A percentile compares a stretch with the other conserved stretches of the same genome.
These are phyloP conservation scores for Fistulina hepatica DNA, from an alignment of 1,284 basidiomycete species.

Conservation along the genomic window DNA sequence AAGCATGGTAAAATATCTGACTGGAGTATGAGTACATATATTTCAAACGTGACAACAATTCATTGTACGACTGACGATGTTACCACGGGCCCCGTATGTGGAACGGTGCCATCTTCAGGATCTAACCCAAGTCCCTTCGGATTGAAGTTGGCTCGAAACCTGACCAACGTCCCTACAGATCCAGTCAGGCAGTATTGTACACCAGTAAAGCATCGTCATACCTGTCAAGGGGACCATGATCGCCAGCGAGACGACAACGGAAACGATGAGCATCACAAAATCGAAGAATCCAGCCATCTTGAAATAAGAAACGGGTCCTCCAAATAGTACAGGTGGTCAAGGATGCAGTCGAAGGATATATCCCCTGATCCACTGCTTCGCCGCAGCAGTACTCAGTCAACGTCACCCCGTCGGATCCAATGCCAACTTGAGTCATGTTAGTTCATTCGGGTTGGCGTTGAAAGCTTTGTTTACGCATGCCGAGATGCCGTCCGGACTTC, in stretches of 20 bases:
- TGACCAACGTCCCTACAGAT: too few species aligned
- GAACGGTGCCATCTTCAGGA: slow-evolving; percentile 60
- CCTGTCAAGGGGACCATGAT: slow-evolving; percentile 57
- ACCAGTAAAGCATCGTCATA: slow-evolving; percentile 26
- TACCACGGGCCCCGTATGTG: slow-evolving; percentile 64
- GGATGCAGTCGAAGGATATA: too few species aligned
- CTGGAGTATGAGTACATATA: too few species aligned
- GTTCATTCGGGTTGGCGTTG: too few species aligned
- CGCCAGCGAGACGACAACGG: slow-evolving; percentile 39
- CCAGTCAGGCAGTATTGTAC: background rate
- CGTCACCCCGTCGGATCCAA: too few species aligned
- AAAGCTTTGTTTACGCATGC: too few species aligned
- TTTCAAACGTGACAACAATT: slow-evolving; percentile 9
- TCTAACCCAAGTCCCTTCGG: slow-evolving; percentile 78
- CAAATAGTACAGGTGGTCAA: too few species aligned
- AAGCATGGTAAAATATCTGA: slow-evolving; percentile 56
- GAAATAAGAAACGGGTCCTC: too few species aligned
- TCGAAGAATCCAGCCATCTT: slow-evolving; percentile 29
- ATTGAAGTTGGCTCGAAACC: slow-evolving; percentile 72
- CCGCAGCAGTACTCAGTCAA: too few species aligned
- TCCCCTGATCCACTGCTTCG: too few species aligned
- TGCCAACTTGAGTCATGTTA: too few species aligned
- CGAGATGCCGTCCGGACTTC: too few species aligned
- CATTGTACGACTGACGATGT: slow-evolving; percentile 26
- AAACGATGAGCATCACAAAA: slow-evolving; percentile 34